phyloP scores from a whole-genome alignment of 2,329 filamentous ascomycete species.

The Xylariales sp. region DNA sequence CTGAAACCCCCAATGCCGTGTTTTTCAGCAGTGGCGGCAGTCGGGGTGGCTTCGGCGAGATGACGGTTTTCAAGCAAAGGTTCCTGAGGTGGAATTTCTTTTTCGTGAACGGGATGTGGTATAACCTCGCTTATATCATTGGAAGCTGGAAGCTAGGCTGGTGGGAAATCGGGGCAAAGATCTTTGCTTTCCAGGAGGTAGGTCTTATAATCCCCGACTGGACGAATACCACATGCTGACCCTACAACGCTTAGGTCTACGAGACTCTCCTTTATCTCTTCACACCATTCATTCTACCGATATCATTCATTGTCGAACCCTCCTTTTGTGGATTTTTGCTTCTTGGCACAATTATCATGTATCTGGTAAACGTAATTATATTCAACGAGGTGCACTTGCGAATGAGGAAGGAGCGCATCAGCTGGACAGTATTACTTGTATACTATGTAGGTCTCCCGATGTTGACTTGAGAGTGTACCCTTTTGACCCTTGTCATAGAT shows the following conservation, averaged over 20 bases:
- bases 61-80: conserved; percentile 47
- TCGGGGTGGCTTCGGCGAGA: conserved; percentile 46
- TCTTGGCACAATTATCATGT: conserved; percentile 34
- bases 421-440: conserved; percentile 29
- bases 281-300: conserved; percentile 39
- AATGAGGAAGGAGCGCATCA: conserved; percentile 36
- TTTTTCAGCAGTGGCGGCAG: conserved; percentile 34
- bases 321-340: conserved; percentile 34
- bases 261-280: conserved; percentile 41
- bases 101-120: conserved; percentile 43
- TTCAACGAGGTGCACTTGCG: conserved; percentile 46
- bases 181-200: conserved; percentile 44
- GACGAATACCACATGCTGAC: too few relatives aligned
- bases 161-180: conserved; percentile 44
- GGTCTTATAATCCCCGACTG: too few relatives aligned
- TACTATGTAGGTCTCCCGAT: conserved; percentile 29
- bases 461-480: background rate
- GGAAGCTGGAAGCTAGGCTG: conserved; percentile 41
- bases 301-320: conserved; percentile 36
- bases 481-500: conserved; percentile 13
- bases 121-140: conserved; percentile 42
- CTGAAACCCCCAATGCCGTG: conserved; percentile 39
- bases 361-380: conserved; percentile 36
- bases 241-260: conserved; percentile 29
- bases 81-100: conserved; percentile 50